Evolutionary conservation across 1,284 basidiomycete species (phyloP).

Genomic region (Mrakiaceae sp.): DNA sequence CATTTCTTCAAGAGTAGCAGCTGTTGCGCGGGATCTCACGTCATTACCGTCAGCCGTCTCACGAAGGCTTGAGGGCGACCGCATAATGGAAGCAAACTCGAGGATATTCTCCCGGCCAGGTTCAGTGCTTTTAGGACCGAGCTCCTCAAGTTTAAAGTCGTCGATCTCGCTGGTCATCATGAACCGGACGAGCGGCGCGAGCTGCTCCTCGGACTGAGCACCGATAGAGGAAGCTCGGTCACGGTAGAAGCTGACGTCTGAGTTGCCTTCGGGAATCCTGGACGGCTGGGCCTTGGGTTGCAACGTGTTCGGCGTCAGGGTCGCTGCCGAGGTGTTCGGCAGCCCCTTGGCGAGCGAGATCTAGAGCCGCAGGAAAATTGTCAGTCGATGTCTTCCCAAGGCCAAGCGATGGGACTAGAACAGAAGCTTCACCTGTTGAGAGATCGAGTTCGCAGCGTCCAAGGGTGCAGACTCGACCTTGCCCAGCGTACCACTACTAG

Average conservation of each 20-base stretch:
- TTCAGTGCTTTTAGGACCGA: conserved; percentile 7
- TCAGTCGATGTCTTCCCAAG: no score
- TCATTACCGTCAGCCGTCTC: not conserved
- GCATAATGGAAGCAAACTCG: conserved; percentile 14
- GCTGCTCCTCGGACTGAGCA: conserved; percentile 17
- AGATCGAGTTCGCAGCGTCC: no score
- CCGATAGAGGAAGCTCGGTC: conserved; percentile 21
- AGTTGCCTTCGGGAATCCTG: conserved; percentile 21
- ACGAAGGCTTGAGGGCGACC: not conserved
- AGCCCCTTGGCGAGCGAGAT: no score
- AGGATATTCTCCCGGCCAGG: conserved; percentile 7
- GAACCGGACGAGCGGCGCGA: conserved; percentile 31
- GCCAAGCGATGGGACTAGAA: no score
- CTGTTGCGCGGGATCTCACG: not conserved
- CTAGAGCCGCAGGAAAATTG: no score
- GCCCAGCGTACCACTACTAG: no score
- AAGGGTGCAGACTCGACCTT: no score
- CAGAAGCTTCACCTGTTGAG: no score
- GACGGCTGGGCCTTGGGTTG: conserved; percentile 7
- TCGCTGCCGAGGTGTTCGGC: no score
- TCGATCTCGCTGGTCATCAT: conserved; percentile 36
- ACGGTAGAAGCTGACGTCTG: conserved; percentile 22
- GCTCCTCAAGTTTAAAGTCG: conserved; percentile 13
- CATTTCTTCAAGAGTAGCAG: not conserved
- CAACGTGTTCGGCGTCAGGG: no score